Evolutionary conservation across 345 rosid species (phyloP).

Genomic region (Gossypium turneri): DNA sequence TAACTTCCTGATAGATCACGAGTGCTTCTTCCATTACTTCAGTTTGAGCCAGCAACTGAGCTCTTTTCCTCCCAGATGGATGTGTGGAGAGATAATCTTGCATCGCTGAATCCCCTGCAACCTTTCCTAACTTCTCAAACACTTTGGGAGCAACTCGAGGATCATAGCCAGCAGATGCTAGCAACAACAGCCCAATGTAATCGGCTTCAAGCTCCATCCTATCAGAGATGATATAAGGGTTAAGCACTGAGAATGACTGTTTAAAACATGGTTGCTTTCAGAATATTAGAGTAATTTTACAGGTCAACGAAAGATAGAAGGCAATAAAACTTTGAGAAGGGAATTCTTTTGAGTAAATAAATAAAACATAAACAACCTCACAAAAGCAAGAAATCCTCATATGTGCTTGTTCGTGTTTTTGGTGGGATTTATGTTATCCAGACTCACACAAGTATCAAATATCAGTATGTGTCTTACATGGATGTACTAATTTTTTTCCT

Average conservation of each 20-base stretch:
- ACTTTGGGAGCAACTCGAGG: constrained; percentile 84
- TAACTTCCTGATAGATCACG: constrained; percentile 52
- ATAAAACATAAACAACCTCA: background rate
- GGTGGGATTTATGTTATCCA: background rate
- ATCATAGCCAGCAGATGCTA: constrained; percentile 88
- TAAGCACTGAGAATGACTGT: background rate
- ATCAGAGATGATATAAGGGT: background rate
- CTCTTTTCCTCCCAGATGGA: constrained; percentile 87
- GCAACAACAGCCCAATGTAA: constrained; percentile 70
- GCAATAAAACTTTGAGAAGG: too few species aligned
- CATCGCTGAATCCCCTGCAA: constrained; percentile 42
- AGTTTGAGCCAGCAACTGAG: constrained; percentile 66
- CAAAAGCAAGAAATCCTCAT: background rate
- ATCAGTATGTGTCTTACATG: too few species aligned
- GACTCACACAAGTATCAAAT: background rate
- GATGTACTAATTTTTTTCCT: too few species aligned
- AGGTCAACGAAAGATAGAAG: too few species aligned
- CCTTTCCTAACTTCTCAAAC: constrained; percentile 70
- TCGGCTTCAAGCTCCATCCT: constrained; percentile 99
- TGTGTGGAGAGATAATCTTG: constrained; percentile 85
- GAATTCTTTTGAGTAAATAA: too few species aligned
- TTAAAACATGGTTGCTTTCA: background rate
- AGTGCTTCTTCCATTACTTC: constrained; percentile 93
- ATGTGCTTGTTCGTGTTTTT: background rate
- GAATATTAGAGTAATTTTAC: too few species aligned